Evolutionary conservation across 306 rosid species (phyloP), one percentile per base, ranked within the genome.

Genomic region (Prunus mume): DNA sequence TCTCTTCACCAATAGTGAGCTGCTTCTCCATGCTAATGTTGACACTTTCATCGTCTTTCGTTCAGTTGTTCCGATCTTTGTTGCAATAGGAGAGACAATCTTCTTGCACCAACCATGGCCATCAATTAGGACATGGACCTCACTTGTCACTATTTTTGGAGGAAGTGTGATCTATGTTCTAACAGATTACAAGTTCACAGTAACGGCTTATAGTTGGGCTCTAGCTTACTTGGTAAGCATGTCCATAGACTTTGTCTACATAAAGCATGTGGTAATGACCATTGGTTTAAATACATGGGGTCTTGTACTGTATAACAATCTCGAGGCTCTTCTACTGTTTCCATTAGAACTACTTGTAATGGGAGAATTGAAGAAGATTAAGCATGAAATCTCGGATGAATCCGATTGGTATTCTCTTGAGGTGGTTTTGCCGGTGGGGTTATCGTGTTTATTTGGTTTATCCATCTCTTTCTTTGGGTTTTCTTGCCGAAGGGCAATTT

Each of bases 41-140:
- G 97, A 93, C 57, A 93, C 97, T 2, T 93, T 93, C 80, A 93
- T 93, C 2, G 96, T 93, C 71, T 93, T 93, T 57, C 87, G 96
- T 19, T 93, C 96, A 1, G 91, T 76, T 0, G 96, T 92, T 54
- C 97, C 97, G 3, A 79, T 92, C 51, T 90, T 92, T 1, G 97
- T 92, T n/a, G 97, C 97, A 6, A 71, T 92, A 4, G 93, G 97
- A 80, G 97, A 93, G 91, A 87, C 91, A 6, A 56, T 93, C 70
- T 93, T 90, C 82, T 68, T 90, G 69, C 89, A 87, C 80, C 93
- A 91, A 72, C 97, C 96, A 0, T 90, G 97, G 96, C 96, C 93
- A 0, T 78, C 86, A 1, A 49, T 71, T 34, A 90, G 76, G 84
- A 93, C 96, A 2, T 93, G 96, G 96, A 67, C 68, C 17, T 93